These are phyloP conservation scores for Moesziomyces antarcticus DNA, from an alignment of 1,284 basidiomycete genomes.

Conservation along the genomic window DNA sequence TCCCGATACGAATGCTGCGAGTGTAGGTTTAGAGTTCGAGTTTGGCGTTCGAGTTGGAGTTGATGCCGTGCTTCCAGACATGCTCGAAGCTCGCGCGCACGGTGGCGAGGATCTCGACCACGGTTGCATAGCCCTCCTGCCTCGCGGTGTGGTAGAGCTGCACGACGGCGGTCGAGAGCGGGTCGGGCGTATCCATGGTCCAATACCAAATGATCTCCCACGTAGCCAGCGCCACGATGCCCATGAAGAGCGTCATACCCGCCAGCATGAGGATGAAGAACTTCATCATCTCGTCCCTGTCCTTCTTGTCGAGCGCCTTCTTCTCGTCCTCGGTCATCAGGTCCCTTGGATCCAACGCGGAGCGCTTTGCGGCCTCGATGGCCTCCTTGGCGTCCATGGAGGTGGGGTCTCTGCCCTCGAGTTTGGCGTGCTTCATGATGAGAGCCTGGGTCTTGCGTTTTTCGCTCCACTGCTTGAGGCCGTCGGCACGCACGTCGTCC, in stretches of 20 bases:
- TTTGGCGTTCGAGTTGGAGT: slow-evolving; percentile 1
- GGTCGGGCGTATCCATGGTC: slow-evolving; percentile 54
- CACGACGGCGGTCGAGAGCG: slow-evolving; percentile 17
- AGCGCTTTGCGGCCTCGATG: slow-evolving; percentile 7
- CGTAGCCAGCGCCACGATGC: slow-evolving; percentile 34
- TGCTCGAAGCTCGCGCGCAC: slow-evolving; percentile 11
- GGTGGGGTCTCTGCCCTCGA: slow-evolving; percentile 6
- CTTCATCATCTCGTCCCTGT: slow-evolving; percentile 46
- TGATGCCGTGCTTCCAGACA: slow-evolving; percentile 23
- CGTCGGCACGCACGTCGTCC: slow-evolving; percentile 47
- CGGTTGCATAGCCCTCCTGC: slow-evolving; percentile 5
- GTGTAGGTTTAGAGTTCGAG: slow-evolving; percentile 64
- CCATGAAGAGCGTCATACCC: slow-evolving; percentile 47
- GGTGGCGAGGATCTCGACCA: slow-evolving; percentile 18
- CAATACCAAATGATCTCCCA: slow-evolving; percentile 59
- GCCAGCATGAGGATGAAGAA: slow-evolving; percentile 52
- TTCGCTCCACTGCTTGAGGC: slow-evolving; percentile 48
- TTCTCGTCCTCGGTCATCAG: slow-evolving; percentile 43
- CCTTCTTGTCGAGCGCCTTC: slow-evolving; percentile 34
- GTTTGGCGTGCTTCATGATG: slow-evolving; percentile 20
- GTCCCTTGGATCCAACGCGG: slow-evolving; percentile 19
- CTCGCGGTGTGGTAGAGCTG: slow-evolving; percentile 5
- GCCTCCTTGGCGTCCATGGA: slow-evolving; percentile 3
- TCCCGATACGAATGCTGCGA: too few species aligned
- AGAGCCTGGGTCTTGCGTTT: slow-evolving; percentile 25